A percentile compares a stretch with the other conserved stretches of the same genome.
Evolutionary conservation across 345 rosid species (phyloP).

Genomic region (Populus alba): DNA sequence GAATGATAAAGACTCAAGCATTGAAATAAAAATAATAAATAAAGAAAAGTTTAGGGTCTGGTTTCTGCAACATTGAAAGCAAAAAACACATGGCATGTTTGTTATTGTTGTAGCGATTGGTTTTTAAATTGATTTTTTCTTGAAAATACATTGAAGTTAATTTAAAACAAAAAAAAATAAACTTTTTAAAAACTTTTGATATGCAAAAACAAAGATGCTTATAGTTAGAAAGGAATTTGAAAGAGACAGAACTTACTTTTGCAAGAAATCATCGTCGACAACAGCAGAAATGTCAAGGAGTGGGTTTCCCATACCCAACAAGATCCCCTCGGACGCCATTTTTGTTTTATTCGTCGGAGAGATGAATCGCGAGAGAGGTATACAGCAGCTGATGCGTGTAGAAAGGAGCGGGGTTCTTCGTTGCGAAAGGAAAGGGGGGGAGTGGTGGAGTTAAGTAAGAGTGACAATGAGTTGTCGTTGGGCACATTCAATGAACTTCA

Average conservation of each 20-base stretch:
- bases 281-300: conserved; percentile 94
- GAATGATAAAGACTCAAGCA: not conserved
- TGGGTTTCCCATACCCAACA: conserved; percentile 97
- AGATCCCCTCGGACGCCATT: conserved; percentile 64
- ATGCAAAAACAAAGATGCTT: too few relatives aligned
- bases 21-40: not conserved
- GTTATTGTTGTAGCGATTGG: too few relatives aligned
- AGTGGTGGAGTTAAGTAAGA: too few relatives aligned
- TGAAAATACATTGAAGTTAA: too few relatives aligned
- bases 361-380: too few relatives aligned
- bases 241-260: conserved; percentile 43
- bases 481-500: not conserved
- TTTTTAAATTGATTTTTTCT: too few relatives aligned
- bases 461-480: not conserved
- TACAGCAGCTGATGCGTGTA: not conserved
- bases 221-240: not conserved
- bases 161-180: too few relatives aligned
- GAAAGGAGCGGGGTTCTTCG: not conserved
- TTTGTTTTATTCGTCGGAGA: not conserved
- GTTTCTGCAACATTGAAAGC: not conserved
- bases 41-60: not conserved
- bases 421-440: too few relatives aligned
- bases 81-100: not conserved
- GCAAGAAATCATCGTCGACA: conserved; percentile 81
- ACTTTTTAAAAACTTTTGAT: too few relatives aligned